These are phyloP conservation scores for Cryptosporidium bovis DNA, from an alignment of 169 alveolate species.

Conservation along the genomic window DNA sequence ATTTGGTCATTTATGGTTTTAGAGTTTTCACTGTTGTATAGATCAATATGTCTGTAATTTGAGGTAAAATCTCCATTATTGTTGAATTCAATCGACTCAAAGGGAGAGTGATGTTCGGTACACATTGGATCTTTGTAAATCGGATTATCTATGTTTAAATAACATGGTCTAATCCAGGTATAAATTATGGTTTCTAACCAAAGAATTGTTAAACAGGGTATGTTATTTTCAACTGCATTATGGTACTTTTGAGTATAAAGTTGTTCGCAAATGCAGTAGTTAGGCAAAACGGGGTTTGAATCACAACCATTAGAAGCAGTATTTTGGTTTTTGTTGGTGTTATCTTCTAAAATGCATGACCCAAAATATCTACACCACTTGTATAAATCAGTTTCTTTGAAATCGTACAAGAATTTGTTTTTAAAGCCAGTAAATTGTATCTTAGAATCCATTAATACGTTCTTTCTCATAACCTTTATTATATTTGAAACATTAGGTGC, in stretches of 20 bases:
- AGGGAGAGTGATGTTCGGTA: conserved; percentile 31
- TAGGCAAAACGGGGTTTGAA: not conserved
- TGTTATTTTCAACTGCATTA: conserved; percentile 28
- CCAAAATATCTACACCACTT: conserved; percentile 63
- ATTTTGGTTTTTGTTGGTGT: not conserved
- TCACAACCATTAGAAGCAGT: too few species aligned
- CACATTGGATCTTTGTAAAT: conserved; percentile 14
- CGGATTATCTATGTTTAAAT: not conserved
- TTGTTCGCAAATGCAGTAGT: conserved; percentile 70
- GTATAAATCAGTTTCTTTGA: conserved; percentile 35
- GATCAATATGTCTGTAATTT: conserved; percentile 8
- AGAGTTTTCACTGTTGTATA: not conserved
- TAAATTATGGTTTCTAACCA: conserved; percentile 63
- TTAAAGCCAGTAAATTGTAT: conserved; percentile 62
- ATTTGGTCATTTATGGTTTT: conserved; percentile 12
- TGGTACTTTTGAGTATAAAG: conserved; percentile 49
- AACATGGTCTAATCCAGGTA: conserved; percentile 50
- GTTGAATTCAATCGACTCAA: conserved; percentile 3
- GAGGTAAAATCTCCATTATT: not conserved
- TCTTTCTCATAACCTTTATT: conserved; percentile 38
- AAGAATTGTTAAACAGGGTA: conserved; percentile 43
- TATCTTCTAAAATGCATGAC: conserved; percentile 3
- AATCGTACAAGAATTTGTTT: conserved; percentile 29
- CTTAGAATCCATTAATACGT: conserved; percentile 6
- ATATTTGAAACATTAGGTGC: conserved; percentile 60